phyloP scores from a whole-genome alignment of 148 eudicot genomes.

The Chenopodium suecicum region DNA sequence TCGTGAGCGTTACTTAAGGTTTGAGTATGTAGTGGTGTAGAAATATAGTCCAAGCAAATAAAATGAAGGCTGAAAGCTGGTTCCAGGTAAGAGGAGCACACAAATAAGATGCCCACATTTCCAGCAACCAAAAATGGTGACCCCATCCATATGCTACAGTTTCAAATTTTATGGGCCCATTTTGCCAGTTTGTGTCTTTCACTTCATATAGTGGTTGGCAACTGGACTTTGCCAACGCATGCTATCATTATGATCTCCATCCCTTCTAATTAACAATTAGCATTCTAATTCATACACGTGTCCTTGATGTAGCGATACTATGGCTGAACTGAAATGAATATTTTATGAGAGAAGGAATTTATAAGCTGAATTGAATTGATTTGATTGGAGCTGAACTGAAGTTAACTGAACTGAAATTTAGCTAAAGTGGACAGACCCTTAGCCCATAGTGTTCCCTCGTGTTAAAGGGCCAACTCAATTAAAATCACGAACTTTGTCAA shows the following conservation, averaged over 20 bases:
- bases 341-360: no score
- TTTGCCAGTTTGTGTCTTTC: background rate
- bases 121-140: slow-evolving; percentile 9
- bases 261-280: background rate
- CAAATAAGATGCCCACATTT: slow-evolving; percentile 2
- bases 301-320: no score
- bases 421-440: no score
- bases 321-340: no score
- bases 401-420: no score
- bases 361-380: no score
- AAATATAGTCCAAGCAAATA: background rate
- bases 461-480: no score
- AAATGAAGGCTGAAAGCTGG: slow-evolving; percentile 1
- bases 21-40: no score
- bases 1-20: background rate
- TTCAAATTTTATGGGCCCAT: background rate
- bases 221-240: slow-evolving; percentile 9
- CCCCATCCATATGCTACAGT: background rate
- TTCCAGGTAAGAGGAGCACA: slow-evolving; percentile 17
- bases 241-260: background rate
- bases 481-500: no score
- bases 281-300: no score
- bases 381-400: no score
- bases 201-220: background rate
- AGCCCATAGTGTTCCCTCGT: no score